Conservation (phyloP, 495 filamentous ascomycete genomes). For the Glarea lozoyensis region DNA sequence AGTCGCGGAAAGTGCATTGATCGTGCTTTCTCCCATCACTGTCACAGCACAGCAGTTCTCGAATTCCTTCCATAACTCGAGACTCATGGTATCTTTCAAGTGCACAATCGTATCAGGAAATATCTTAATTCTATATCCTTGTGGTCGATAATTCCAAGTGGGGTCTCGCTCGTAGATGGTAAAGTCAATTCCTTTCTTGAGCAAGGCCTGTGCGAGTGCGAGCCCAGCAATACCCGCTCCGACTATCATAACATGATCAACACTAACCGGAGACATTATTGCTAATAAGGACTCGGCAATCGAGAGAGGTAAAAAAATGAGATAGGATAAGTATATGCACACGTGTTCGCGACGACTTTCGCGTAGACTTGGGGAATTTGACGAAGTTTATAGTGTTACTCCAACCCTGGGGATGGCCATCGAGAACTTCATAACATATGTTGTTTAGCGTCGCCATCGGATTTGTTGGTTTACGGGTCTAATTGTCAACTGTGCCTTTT, state of each 20-base stretch:
- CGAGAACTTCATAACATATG: no score
- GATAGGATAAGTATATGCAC: no score
- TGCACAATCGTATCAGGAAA: not conserved
- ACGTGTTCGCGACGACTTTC: no score
- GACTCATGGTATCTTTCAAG: not conserved
- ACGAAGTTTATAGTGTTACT: no score
- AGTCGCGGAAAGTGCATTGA: constrained; percentile 12
- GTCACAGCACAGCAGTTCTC: constrained; percentile 8
- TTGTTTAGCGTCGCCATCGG: no score
- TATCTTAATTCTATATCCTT: constrained; percentile 27
- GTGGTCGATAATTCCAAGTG: constrained; percentile 23
- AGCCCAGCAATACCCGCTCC: constrained; percentile 35
- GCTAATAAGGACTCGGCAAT: no score
- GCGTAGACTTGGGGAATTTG: no score
- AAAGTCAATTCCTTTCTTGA: constrained; percentile 29
- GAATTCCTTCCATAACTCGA: constrained; percentile 7
- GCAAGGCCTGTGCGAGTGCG: constrained; percentile 30
- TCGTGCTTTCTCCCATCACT: constrained; percentile 5
- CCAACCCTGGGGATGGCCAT: no score
- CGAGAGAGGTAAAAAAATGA: no score
- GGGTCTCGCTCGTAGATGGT: constrained; percentile 32
- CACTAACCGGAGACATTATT: no score
- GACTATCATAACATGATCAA: constrained; percentile 22
- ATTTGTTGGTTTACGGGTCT: no score
- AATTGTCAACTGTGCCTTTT: no score